Evolutionary conservation across 495 filamentous ascomycete genomes (phyloP), one percentile per base, ranked within the genome.

Genomic region (Penicillium macrosclerotiorum): DNA sequence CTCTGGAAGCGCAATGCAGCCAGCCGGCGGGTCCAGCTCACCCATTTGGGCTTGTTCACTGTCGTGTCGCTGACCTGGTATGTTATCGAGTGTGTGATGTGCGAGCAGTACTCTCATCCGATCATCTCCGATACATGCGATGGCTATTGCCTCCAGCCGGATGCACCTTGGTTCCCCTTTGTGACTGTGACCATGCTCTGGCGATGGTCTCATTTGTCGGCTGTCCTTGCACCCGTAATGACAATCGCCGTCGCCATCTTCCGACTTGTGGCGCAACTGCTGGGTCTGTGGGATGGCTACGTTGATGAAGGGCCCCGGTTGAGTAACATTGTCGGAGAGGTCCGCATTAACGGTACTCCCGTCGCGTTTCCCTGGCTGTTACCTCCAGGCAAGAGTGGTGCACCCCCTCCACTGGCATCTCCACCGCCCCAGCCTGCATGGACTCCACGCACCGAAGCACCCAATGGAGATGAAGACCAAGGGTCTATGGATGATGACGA

Each of bases 71-170:
- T 72, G 3, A 42, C 65, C 17, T 86, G 83, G 79, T 82, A 77
- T 40, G 49, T 78, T 24, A 65, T 73, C 11, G 86, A 90, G 54
- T 75, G 74, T 0, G 63, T 69, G 8, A 80, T 84, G 73, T 83
- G 79, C 55, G 72, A 69, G 32, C 57, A 67, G n/a, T 89, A 79
- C 62, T 83, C 79, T 63, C 80, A 81, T 39, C 76, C 81, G 0
- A 49, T 65, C 27, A 45, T 77, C 51, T 65, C 81, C 5, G 58
- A 69, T 14, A 62, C 54, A 11, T 77, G 72, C 34, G 54, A 65
- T 13, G 67, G 72, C 6, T 74, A 76, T 36, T 76, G 76, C 32
- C 58, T 78, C 1, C 63, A 56, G 17, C 66, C 72, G 7, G 55
- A 75, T 43, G 72, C 73, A 13, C 76, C 76, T 0, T 27, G 55